Evolutionary conservation across 768 basidiomycete genomes (phyloP), one percentile per base, ranked within the genome.

Genomic region (Grammothele lineata): DNA sequence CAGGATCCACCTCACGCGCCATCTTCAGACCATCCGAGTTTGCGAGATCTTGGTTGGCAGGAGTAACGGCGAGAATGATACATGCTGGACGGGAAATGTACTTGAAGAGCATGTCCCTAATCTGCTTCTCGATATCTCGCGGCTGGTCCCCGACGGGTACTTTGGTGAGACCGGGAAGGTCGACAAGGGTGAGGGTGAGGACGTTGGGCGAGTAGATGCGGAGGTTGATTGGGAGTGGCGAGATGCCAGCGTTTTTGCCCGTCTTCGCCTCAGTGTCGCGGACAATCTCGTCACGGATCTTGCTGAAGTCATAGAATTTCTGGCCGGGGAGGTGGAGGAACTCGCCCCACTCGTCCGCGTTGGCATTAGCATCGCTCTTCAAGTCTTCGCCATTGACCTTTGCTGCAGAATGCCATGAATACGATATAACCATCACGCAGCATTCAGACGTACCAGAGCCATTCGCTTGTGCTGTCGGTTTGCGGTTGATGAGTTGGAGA

Each of bases 261-360:
- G 96, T 99, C 78, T 98, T 98, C 48, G 90, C 89, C 64, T 98
- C 96, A 1, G 96, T 99, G 66, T 99, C 96, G 54, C 85, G 83
- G 24, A 97, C 78, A 55, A 99, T 99, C 69, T 99, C 96, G 33
- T 87, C 90, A 48, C 95, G 77, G 63, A 98, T 96, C 76, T 96
- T 94, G 68, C 83, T 76, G 71, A 99, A 99, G 72, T 99, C 95
- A 66, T 85, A 91, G 70, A 98, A 94, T 70, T 98, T 99, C 72
- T 98, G 89, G 50, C 89, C 88, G 0, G 95, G 96, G 32, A 97
- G 78, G 59, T 93, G 92, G 24, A 97, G 74, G 77, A 99, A 99
- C 69, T 99, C 96, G 58, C 95, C 96, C 96, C 96, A 99, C 67
- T 98, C 96, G 57, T 96, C 83, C 45, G 83, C 74, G 64, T 98